A percentile compares a stretch with the other conserved stretches of the same genome.
Evolutionary conservation across 1,284 basidiomycete species (phyloP).

Genomic region (Wallemia hederae): DNA sequence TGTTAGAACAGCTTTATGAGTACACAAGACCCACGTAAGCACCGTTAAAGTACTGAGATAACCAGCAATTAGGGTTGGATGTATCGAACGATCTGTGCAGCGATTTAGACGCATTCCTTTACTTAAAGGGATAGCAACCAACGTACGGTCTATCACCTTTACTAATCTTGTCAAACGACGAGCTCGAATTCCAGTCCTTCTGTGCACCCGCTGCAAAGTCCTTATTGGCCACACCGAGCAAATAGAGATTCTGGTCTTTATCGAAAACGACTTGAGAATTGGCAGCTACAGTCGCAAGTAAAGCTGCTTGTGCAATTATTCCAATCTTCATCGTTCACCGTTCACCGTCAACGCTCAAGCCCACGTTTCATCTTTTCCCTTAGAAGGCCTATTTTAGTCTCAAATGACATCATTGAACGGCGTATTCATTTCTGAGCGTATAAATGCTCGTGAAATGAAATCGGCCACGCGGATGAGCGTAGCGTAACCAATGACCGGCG

Average conservation of each 20-base stretch:
- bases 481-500: too few relatives aligned
- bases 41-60: not conserved
- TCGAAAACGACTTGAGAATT: slow-evolving; percentile 38
- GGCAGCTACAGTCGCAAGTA: slow-evolving; percentile 16
- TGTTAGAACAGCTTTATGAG: not conserved
- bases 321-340: too few relatives aligned
- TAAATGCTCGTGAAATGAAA: too few relatives aligned
- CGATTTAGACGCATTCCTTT: not conserved
- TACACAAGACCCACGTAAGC: not conserved
- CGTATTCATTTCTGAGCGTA: not conserved
- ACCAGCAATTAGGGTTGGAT: not conserved
- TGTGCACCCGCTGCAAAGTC: slow-evolving; percentile 39
- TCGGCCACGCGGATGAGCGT: too few relatives aligned
- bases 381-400: too few relatives aligned
- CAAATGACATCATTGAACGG: not conserved
- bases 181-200: slow-evolving; percentile 23
- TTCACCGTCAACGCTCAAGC: too few relatives aligned
- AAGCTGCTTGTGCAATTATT: too few relatives aligned
- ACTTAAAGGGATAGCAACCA: not conserved
- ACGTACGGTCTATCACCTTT: not conserved
- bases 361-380: too few relatives aligned
- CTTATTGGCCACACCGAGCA: slow-evolving; percentile 39
- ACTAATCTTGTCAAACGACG: not conserved
- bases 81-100: not conserved
- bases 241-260: slow-evolving; percentile 33